These are phyloP conservation scores for Yamadazyma triangularis DNA, from an alignment of 1,139 yeast species.

Conservation along the genomic window DNA sequence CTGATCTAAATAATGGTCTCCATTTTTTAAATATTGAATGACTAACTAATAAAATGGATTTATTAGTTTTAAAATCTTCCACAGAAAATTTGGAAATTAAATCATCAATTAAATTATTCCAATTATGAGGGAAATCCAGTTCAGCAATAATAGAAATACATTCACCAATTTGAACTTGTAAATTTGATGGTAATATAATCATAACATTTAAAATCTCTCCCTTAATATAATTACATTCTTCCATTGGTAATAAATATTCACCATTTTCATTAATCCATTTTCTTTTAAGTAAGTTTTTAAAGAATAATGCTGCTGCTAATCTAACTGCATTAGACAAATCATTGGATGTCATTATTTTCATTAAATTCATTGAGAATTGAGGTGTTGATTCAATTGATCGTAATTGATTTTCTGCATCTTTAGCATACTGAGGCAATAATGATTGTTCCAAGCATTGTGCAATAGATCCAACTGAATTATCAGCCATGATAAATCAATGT, in stretches of 20 bases:
- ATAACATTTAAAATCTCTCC: conserved; percentile 73
- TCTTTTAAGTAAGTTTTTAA: conserved; percentile 80
- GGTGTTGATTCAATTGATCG: conserved; percentile 57
- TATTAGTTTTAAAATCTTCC: conserved; percentile 68
- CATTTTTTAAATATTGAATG: conserved; percentile 95
- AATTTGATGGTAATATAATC: conserved; percentile 69
- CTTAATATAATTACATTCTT: conserved; percentile 69
- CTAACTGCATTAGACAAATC: conserved; percentile 55
- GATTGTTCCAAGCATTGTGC: conserved; percentile 47
- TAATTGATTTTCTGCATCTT: conserved; percentile 56
- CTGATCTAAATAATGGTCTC: conserved; percentile 92
- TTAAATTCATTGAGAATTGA: conserved; percentile 71
- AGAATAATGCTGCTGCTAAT: conserved; percentile 85
- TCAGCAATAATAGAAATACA: conserved; percentile 91
- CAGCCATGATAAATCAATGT: conserved; percentile 32
- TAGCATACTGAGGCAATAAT: conserved; percentile 48
- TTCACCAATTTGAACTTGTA: conserved; percentile 92
- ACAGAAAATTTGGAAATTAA: conserved; percentile 61
- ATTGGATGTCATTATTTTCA: conserved; percentile 72
- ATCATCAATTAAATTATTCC: conserved; percentile 78
- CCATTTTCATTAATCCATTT: conserved; percentile 94
- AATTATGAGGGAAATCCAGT: conserved; percentile 87
- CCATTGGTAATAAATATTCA: conserved; percentile 53
- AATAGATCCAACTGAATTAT: conserved; percentile 38
- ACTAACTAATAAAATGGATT: conserved; percentile 85